Conservation (phyloP, 768 basidiomycete genomes). For the Serendipita sp. region DNA sequence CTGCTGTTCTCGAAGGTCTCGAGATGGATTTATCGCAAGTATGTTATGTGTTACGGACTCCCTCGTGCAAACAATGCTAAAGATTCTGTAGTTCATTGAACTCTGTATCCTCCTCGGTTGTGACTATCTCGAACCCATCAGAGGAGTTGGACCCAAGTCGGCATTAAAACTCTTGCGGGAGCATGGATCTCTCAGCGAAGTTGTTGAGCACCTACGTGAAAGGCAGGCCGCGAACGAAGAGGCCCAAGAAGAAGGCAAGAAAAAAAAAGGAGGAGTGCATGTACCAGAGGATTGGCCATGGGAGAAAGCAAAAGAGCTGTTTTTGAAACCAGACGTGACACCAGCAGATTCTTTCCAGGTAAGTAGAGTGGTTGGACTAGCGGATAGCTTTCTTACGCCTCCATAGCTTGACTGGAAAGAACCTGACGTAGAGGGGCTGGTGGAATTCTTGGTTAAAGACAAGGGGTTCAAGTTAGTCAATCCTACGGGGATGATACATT, state of each 20-base stretch:
- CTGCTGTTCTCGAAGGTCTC: conserved; percentile 71
- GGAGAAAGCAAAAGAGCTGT: conserved; percentile 85
- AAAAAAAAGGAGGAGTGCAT: conserved; percentile 47
- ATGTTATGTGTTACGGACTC: neutral
- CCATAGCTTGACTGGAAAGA: conserved; percentile 80
- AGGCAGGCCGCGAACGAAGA: conserved; percentile 35
- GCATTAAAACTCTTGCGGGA: conserved; percentile 87
- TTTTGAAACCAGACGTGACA: conserved; percentile 76
- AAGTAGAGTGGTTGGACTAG: conserved; percentile 10
- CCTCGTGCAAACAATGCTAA: neutral
- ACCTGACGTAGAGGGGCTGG: conserved; percentile 83
- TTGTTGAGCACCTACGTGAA: conserved; percentile 62
- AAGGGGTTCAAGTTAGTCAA: conserved; percentile 87
- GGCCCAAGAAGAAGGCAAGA: conserved; percentile 21
- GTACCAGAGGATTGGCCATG: conserved; percentile 95
- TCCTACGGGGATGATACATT: neutral
- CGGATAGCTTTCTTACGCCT: neutral
- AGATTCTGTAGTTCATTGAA: conserved; percentile 63
- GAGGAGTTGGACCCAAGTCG: conserved; percentile 87
- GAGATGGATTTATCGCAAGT: conserved; percentile 88
- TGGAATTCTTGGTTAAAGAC: conserved; percentile 82
- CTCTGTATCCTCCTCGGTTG: conserved; percentile 93
- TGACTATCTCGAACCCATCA: conserved; percentile 98
- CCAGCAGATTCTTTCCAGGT: conserved; percentile 80
- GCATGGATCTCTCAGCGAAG: conserved; percentile 48